Evolutionary conservation across 2,329 filamentous ascomycete species (phyloP).

Genomic region (Claviceps cyperi): DNA sequence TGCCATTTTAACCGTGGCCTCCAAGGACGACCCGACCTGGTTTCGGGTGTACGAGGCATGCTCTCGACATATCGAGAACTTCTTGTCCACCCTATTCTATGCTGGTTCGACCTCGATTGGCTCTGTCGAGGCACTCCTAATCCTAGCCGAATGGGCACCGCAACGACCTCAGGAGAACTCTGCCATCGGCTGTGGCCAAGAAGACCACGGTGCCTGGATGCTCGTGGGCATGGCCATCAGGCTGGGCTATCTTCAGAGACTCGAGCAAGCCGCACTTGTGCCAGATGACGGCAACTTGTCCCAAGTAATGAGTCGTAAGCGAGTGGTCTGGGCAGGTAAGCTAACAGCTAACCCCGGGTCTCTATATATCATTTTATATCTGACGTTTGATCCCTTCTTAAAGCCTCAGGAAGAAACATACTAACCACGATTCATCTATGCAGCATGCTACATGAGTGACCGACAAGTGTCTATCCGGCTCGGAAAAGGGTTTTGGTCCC

Average conservation of each 20-base stretch:
- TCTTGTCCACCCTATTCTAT: constrained; percentile 52
- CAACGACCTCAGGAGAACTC: constrained; percentile 48
- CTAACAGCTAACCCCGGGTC: no score
- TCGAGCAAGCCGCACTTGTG: constrained; percentile 54
- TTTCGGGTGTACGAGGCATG: constrained; percentile 50
- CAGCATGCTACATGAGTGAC: constrained; percentile 50
- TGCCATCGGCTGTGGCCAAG: constrained; percentile 54
- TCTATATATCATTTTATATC: no score
- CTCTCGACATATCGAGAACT: constrained; percentile 53
- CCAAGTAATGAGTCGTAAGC: constrained; percentile 44
- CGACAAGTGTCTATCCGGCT: constrained; percentile 56
- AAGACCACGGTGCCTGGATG: constrained; percentile 66
- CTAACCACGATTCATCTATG: not conserved
- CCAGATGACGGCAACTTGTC: constrained; percentile 45
- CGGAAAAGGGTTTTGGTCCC: constrained; percentile 60
- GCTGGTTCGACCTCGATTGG: constrained; percentile 54
- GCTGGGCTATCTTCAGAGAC: constrained; percentile 53
- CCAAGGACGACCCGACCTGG: constrained; percentile 53
- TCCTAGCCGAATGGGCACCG: constrained; percentile 61
- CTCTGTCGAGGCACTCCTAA: constrained; percentile 53
- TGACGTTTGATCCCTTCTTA: no score
- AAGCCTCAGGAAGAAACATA: no score
- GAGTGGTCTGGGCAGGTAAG: constrained; percentile 51
- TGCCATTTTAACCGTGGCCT: constrained; percentile 55
- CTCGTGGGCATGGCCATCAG: constrained; percentile 56